Base-by-base conservation (phyloP, 192 early-diverging fungal genomes). In the Thoreauomyces humboldtii region DNA sequence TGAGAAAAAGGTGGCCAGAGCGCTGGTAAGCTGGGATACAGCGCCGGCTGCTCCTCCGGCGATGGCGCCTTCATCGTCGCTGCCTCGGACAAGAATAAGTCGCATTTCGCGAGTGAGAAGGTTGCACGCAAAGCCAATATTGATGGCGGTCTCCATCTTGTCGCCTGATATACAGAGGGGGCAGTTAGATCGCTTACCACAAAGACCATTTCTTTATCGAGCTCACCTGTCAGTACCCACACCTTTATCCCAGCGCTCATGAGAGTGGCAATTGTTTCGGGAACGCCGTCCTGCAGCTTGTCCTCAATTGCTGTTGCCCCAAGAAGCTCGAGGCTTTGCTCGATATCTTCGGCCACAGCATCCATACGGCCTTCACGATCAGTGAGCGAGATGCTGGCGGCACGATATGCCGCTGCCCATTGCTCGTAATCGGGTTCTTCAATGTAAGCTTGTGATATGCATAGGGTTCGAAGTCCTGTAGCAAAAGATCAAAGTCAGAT, bases 221-320 rank as follows among this genome's bases (percentile, higher is more conserved):
- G 27, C 50, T 52, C 53, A 31, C 94, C 96, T 0, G 96, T 98
- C 57, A 97, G 77, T 36, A 98, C 93, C 94, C 96, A 98, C 35
- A 97, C 73, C 74, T 95, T 94, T 64, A 97, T 91, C 19, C 93
- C 93, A 0, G 94, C 95, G 42, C 79, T 78, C 1, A 88, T 79
- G 50, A 98, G 71, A 29, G 86, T 84, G 1, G 87, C 86, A 62
- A 98, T 97, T 38, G 90, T 89, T 58, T 94, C 92, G 6, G 96
- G 94, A 2, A 98, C 96, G 59, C 92, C 94, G n/a, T 93, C 93
- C 71, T 98, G 96, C 15, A 98, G 86, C 76, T 90, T 87, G 71
- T 98, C 96, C 78, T 98, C 96, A 50, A 98, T 97, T 4, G 96
- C 96, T 0, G 96, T 98, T n/a, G 91, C 93, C 53, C 96, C 96